These are phyloP conservation scores for Ustilago bromivora DNA, from an alignment of 1,284 basidiomycete genomes.

Conservation along the genomic window DNA sequence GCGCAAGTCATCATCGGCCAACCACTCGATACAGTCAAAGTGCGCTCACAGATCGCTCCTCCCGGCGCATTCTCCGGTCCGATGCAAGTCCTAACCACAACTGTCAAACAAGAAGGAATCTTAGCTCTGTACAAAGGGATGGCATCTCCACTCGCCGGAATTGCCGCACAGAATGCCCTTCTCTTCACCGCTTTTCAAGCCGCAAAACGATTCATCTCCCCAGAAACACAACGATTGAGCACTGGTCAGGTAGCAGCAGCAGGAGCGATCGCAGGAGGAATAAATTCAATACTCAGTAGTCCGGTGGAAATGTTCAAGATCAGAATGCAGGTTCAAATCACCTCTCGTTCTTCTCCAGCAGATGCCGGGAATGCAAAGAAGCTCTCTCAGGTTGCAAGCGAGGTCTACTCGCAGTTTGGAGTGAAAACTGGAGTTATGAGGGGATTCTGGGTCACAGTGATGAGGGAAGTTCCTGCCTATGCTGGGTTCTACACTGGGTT, in stretches of 20 bases:
- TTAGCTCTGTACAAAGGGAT: slow-evolving; percentile 73
- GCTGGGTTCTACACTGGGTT: slow-evolving; percentile 86
- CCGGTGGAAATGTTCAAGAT: slow-evolving; percentile 82
- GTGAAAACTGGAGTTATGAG: slow-evolving; percentile 90
- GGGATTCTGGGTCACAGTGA: slow-evolving; percentile 95
- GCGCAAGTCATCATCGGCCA: slow-evolving; percentile 61
- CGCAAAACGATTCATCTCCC: slow-evolving; percentile 85
- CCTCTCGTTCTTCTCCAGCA: slow-evolving; percentile 30
- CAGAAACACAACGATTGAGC: slow-evolving; percentile 81
- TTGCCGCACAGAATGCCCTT: slow-evolving; percentile 94
- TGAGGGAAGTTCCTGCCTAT: slow-evolving; percentile 93
- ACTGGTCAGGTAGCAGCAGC: slow-evolving; percentile 84
- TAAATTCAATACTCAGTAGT: slow-evolving; percentile 80
- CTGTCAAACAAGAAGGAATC: slow-evolving; percentile 42
- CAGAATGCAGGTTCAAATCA: slow-evolving; percentile 96
- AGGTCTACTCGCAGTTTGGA: slow-evolving; percentile 86
- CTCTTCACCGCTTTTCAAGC: slow-evolving; percentile 89
- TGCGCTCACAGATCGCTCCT: slow-evolving; percentile 51
- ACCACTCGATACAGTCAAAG: slow-evolving; percentile 59
- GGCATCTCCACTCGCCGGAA: slow-evolving; percentile 90
- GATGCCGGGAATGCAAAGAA: slow-evolving; percentile 77
- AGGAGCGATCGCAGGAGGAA: slow-evolving; percentile 89
- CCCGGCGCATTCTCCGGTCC: slow-evolving; percentile 49
- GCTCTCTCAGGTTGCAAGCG: slow-evolving; percentile 78
- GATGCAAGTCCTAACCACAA: slow-evolving; percentile 49